Base-by-base conservation (phyloP, 192 early-diverging fungal species). In the Backusella circina region DNA sequence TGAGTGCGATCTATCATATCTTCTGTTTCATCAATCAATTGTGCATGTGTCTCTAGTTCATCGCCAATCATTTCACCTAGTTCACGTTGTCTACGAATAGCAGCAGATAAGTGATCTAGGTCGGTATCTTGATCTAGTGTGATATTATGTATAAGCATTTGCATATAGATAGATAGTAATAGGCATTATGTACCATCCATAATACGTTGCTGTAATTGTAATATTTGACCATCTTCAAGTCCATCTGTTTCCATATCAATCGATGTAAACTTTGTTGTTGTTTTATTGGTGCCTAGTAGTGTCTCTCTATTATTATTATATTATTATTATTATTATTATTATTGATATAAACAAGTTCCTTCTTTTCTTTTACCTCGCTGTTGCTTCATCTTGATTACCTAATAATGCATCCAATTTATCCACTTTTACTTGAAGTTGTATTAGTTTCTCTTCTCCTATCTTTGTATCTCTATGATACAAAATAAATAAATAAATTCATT, bases 51-150 rank as follows among this genome's bases (percentile, higher is more conserved):
- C 18, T 93, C 88, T 41, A 95, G 74, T 79, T 95, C 93, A 67
- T 93, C 91, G 23, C 87, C 88, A 70, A 93, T 95, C 80, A 89
- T 75, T 23, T 93, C 28, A 0, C 93, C 93, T 2, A 95, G 75
- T 51, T 92, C 87, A 75, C 88, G 85, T 75, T 93, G 93, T 35
- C 93, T 88, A 30, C 81, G 80, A 31, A 95, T 81, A 8, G 89
- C 86, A 8, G 77, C 78, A 35, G 82, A 81, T 12, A 95, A 80
- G 57, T 82, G 82, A 81, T 95, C 93, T 47, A 95, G 74, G 69
- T 91, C 89, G n/a, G 85, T 74, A 81, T 95, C 93, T 81, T 95
- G 93, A 71, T 93, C 92, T 92, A 80, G n/a, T n/a, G n/a, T n/a
- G n/a, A n/a, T n/a, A n/a, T n/a, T n/a, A n/a, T n/a, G n/a, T 3